Evolutionary conservation across 495 filamentous ascomycete species (phyloP).

Genomic region (Immersiella caudata): DNA sequence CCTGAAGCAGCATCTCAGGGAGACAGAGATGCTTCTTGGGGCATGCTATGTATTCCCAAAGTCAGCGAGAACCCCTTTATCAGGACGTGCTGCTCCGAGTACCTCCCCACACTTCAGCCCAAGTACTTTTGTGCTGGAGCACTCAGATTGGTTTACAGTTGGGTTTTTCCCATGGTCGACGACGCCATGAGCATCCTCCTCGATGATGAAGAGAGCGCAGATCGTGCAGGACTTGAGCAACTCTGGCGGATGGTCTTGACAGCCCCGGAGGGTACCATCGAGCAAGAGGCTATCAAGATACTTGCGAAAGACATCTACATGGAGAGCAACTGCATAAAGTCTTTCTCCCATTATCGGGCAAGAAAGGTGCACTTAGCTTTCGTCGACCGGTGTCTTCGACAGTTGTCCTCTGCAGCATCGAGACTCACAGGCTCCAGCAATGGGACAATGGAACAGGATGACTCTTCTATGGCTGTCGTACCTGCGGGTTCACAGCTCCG

Average conservation of each 20-base stretch:
- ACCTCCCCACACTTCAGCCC: conserved; percentile 65
- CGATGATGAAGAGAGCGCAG: conserved; percentile 43
- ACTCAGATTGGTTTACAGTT: conserved; percentile 63
- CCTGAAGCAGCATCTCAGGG: conserved; percentile 55
- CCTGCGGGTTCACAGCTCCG: conserved; percentile 46
- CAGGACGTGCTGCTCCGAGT: conserved; percentile 64
- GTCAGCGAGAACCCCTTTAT: conserved; percentile 63
- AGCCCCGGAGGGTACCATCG: conserved; percentile 69
- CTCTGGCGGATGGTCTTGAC: conserved; percentile 83
- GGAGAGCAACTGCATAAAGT: conserved; percentile 49
- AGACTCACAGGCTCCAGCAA: conserved; percentile 56
- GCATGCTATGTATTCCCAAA: conserved; percentile 57
- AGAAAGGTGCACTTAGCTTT: conserved; percentile 72
- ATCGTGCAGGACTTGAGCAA: conserved; percentile 67
- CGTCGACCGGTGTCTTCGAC: conserved; percentile 74
- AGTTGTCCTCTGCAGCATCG: conserved; percentile 70
- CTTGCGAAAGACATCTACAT: conserved; percentile 75
- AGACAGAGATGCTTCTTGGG: conserved; percentile 67
- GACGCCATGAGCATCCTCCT: conserved; percentile 43
- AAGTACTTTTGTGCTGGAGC: conserved; percentile 66
- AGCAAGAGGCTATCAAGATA: conserved; percentile 64
- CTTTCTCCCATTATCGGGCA: conserved; percentile 48
- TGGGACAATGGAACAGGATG: conserved; percentile 46
- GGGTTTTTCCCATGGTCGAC: conserved; percentile 45
- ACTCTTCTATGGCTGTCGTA: conserved; percentile 55